A percentile compares a stretch with the other conserved stretches of the same genome.
Evolutionary conservation across 148 eudicot species (phyloP).

Genomic region (Linanthus parryae): DNA sequence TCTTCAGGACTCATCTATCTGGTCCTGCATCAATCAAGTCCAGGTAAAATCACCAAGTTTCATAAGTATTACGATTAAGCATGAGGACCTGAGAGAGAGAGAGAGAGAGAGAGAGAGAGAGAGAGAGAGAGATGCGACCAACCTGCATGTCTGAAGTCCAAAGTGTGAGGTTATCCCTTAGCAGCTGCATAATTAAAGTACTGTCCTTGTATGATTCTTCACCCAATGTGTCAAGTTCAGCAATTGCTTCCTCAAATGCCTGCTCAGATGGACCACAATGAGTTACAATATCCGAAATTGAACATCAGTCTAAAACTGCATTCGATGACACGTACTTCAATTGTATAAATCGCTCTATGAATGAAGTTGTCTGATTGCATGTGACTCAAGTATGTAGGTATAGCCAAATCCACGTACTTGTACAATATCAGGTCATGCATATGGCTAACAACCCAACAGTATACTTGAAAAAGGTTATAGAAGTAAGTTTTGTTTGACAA

Average conservation of each 20-base stretch:
- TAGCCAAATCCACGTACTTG: too few species aligned
- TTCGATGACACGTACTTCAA: too few species aligned
- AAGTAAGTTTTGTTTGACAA: too few species aligned
- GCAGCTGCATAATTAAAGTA: constrained; percentile 61
- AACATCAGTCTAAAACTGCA: too few species aligned
- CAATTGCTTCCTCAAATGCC: constrained; percentile 71
- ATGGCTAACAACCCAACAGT: too few species aligned
- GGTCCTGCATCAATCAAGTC: constrained; percentile 34
- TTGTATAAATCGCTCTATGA: too few species aligned
- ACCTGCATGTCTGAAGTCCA: constrained; percentile 70
- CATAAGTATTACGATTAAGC: background rate
- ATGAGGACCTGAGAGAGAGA: background rate
- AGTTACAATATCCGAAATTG: too few species aligned
- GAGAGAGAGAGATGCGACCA: background rate
- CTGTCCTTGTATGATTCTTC: constrained; percentile 68
- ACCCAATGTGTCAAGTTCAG: constrained; percentile 56
- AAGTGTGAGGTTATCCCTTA: constrained; percentile 61
- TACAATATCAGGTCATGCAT: too few species aligned
- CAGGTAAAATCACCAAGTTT: background rate
- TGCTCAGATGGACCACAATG: constrained; percentile 12
- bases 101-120: background rate
- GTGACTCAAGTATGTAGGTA: too few species aligned
- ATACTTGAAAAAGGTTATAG: too few species aligned
- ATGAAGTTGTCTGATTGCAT: too few species aligned
- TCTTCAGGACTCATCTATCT: constrained; percentile 41